These are phyloP conservation scores for Umbellularia californica DNA, from an alignment of 164 flowering plant species.

Conservation along the genomic window DNA sequence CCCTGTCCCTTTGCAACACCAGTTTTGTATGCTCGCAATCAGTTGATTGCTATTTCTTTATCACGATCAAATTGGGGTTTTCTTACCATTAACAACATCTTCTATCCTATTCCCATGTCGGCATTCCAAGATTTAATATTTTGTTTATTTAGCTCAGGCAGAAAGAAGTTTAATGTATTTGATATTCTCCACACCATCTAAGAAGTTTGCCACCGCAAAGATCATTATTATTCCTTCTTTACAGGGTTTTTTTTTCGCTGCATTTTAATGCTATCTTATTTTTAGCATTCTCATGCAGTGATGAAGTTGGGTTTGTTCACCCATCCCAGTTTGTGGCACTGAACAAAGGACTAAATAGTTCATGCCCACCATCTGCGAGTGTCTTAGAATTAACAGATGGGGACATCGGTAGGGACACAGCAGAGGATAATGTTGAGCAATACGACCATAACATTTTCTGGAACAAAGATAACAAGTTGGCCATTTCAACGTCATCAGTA, in stretches of 20 bases:
- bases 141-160: not conserved
- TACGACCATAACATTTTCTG: conserved; percentile 42
- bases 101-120: not conserved
- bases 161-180: too few species aligned
- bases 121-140: not conserved
- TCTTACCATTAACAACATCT: not conserved
- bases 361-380: conserved; percentile 6
- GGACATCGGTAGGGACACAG: not conserved
- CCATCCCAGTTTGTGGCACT: conserved; percentile 66
- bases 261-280: not conserved
- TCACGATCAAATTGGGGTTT: not conserved
- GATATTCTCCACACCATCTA: not conserved
- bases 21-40: too few species aligned
- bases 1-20: too few species aligned
- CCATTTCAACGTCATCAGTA: conserved; percentile 56
- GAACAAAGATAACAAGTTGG: conserved; percentile 75
- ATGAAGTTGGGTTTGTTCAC: conserved; percentile 87
- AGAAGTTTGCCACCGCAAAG: not conserved
- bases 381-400: conserved; percentile 7
- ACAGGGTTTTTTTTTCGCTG: not conserved
- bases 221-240: too few species aligned
- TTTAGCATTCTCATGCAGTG: conserved; percentile 34
- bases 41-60: too few species aligned
- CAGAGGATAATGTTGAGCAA: conserved; percentile 4
- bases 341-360: conserved; percentile 27